Evolutionary conservation across 1,284 basidiomycete species (phyloP).

Genomic region (Takashimella koratensis): DNA sequence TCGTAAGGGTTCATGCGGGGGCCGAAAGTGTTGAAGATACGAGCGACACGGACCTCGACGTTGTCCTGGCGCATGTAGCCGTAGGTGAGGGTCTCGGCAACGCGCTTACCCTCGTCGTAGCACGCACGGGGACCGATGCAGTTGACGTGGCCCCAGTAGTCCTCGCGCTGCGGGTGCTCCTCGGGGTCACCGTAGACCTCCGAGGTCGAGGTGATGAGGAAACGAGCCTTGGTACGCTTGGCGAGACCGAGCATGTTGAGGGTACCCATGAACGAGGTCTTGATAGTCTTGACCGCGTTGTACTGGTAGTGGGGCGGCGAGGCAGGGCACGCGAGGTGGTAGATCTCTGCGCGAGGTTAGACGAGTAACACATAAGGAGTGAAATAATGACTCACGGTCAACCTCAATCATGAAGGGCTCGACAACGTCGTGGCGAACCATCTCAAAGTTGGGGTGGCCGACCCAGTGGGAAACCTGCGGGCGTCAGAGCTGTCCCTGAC

Average conservation of each 20-base stretch:
- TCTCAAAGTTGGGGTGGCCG: slow-evolving; percentile 97
- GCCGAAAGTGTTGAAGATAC: slow-evolving; percentile 76
- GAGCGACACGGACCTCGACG: slow-evolving; percentile 90
- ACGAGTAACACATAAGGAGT: neutral
- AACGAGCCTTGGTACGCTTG: slow-evolving; percentile 93
- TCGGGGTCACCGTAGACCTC: slow-evolving; percentile 97
- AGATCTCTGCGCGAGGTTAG: slow-evolving; percentile 66
- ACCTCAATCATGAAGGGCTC: slow-evolving; percentile 97
- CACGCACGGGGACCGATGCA: slow-evolving; percentile 95
- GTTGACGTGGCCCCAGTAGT: slow-evolving; percentile 98
- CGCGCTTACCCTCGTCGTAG: slow-evolving; percentile 97
- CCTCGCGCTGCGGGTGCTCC: slow-evolving; percentile 92
- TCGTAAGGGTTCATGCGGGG: slow-evolving; percentile 84
- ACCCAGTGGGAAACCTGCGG: slow-evolving; percentile 70
- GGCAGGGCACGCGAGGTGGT: slow-evolving; percentile 92
- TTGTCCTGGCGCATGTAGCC: slow-evolving; percentile 90
- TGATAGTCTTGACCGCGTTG: slow-evolving; percentile 94
- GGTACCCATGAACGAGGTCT: slow-evolving; percentile 96
- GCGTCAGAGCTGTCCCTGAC: neutral
- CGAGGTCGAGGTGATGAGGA: slow-evolving; percentile 86
- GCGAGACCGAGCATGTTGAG: slow-evolving; percentile 98
- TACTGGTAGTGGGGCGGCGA: slow-evolving; percentile 94
- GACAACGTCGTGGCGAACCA: slow-evolving; percentile 94
- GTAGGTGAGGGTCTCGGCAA: slow-evolving; percentile 90
- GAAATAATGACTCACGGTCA: slow-evolving; percentile 64